Evolutionary conservation across 805 yeast species (phyloP).

Genomic region (Nakazawaea pomicola): DNA sequence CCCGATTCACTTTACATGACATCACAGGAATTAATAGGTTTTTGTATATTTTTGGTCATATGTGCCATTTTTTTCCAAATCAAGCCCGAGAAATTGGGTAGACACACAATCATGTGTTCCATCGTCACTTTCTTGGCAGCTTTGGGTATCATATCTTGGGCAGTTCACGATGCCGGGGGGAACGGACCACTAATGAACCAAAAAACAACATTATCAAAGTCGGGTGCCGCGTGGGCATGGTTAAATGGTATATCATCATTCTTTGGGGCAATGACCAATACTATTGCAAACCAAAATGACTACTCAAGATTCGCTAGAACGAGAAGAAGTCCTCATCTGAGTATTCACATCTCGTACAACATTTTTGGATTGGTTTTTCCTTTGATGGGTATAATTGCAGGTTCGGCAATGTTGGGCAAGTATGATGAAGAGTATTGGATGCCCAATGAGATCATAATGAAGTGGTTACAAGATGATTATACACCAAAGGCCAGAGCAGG

Average conservation of each 20-base stretch:
- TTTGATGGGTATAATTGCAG: conserved; percentile 38
- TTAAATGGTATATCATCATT: conserved; percentile 32
- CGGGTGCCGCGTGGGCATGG: conserved; percentile 34
- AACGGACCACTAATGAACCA: conserved; percentile 31
- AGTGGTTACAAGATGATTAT: conserved; percentile 36
- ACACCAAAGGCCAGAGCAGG: conserved; percentile 37
- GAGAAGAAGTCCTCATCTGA: conserved; percentile 15
- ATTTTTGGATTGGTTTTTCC: conserved; percentile 39
- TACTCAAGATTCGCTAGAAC: conserved; percentile 29
- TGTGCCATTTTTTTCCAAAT: conserved; percentile 18
- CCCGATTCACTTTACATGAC: conserved; percentile 18
- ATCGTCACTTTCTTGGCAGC: conserved; percentile 18
- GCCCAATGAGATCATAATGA: conserved; percentile 34
- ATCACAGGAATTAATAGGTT: conserved; percentile 18
- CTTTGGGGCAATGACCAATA: conserved; percentile 34
- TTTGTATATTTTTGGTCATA: conserved; percentile 19
- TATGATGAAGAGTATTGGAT: conserved; percentile 41
- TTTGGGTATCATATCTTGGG: conserved; percentile 20
- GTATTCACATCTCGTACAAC: conserved; percentile 27
- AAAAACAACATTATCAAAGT: neutral
- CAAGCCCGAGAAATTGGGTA: conserved; percentile 24
- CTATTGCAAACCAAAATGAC: conserved; percentile 32
- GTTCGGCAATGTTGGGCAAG: conserved; percentile 34
- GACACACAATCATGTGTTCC: conserved; percentile 18
- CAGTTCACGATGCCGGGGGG: conserved; percentile 26